A percentile compares a stretch with the other conserved stretches of the same genome.
These are phyloP conservation scores for Chalciporus chontae DNA, from an alignment of 768 basidiomycete species.

Conservation along the genomic window DNA sequence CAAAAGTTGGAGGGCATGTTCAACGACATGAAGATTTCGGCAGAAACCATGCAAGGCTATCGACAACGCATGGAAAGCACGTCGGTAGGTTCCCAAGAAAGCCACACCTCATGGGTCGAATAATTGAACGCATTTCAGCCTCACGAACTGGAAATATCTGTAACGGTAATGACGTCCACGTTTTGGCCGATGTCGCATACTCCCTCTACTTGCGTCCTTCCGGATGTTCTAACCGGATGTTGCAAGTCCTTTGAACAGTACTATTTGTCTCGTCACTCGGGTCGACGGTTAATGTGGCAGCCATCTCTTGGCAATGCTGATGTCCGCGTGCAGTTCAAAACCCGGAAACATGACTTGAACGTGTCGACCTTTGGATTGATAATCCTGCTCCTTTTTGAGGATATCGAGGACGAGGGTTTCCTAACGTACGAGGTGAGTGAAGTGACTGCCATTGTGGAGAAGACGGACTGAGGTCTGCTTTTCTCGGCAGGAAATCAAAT, in stretches of 20 bases:
- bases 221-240: constrained; percentile 57
- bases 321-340: constrained; percentile 77
- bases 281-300: constrained; percentile 90
- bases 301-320: constrained; percentile 88
- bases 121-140: constrained; percentile 42
- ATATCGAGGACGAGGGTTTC: constrained; percentile 59
- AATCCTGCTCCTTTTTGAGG: constrained; percentile 84
- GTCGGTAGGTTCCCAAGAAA: constrained; percentile 43
- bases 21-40: constrained; percentile 88
- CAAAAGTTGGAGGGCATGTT: constrained; percentile 99
- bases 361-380: constrained; percentile 87
- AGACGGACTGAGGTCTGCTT: background rate
- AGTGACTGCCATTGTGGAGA: background rate
- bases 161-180: constrained; percentile 93
- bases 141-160: constrained; percentile 74
- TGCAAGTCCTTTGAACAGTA: constrained; percentile 83
- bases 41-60: constrained; percentile 78
- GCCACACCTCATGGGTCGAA: background rate
- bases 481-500: constrained; percentile 72
- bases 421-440: constrained; percentile 70
- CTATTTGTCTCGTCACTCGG: constrained; percentile 86
- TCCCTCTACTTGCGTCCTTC: constrained; percentile 62
- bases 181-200: constrained; percentile 89
- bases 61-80: constrained; percentile 54
- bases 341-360: constrained; percentile 82